Evolutionary conservation across 495 filamentous ascomycete species (phyloP), one percentile per base, ranked within the genome.

Genomic region (Penicillium canescens): DNA sequence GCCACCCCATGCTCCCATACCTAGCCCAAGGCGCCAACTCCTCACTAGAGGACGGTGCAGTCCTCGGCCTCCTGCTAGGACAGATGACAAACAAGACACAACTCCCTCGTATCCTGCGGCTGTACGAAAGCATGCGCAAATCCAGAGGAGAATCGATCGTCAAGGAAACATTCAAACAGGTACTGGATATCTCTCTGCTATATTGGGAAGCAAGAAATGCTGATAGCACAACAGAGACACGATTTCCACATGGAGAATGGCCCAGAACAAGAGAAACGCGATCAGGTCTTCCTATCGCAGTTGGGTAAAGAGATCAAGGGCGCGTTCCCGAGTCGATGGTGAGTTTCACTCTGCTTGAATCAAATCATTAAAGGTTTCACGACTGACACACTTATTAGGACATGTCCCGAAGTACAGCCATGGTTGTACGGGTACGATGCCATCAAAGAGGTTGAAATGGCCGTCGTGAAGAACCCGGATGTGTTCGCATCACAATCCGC

Each of bases 1-100:
- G 84, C 50, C 85, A 88, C 53, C 84, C 85, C 9, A 87, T 86
- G 74, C 74, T 88, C 14, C 85, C 85, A 13, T 87, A 88, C 51
- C 72, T 87, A 9, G 84, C 85, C 1, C 86, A 88, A 62, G 72
- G 73, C 23, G 79, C 79, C 26, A 77, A 76, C 37, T 73, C 68
- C 18, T 73, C 77, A n/a, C 58, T 80, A 10, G 79, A 82, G 56
- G 78, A 81, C 51, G 78, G 76, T 6, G 79, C 78, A 16, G 75
- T 78, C 6, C 70, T 81, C 0, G 79, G 79, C 16, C 54, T 70
- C 6, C 58, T 80, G 0, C 59, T 80, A 2, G 79, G 65, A 36
- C 55, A 69, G 20, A 66, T 76, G 55, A 65, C 56, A 31, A 43
- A 59, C 33, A 69, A 67, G 38, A 59, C 60, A 4, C 76, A 83